A percentile compares a stretch with the other conserved stretches of the same genome.
Evolutionary conservation across 306 rosid genomes (phyloP).

Genomic region (Sophora flavescens): DNA sequence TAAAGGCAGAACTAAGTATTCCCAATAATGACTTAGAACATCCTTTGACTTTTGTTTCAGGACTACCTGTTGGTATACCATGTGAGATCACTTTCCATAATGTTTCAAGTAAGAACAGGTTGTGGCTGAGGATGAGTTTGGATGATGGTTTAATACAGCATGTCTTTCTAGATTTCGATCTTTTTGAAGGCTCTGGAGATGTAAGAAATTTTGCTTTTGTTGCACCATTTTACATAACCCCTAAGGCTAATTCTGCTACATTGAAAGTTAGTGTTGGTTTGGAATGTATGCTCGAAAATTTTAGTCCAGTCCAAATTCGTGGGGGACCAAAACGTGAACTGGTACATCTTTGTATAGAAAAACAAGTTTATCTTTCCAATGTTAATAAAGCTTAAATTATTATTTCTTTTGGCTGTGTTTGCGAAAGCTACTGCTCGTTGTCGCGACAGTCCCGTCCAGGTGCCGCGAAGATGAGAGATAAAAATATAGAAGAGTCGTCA

Average conservation of each 20-base stretch:
- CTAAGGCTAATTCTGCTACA: constrained; percentile 56
- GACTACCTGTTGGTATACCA: constrained; percentile 72
- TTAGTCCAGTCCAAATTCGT: constrained; percentile 36
- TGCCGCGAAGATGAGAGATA: too few relatives aligned
- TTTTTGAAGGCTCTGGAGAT: constrained; percentile 53
- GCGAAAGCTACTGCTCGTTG: too few relatives aligned
- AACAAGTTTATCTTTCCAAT: constrained; percentile 64
- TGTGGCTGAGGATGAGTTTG: constrained; percentile 72
- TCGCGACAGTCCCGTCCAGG: too few relatives aligned
- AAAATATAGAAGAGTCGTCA: too few relatives aligned
- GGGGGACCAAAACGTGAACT: constrained; percentile 79
- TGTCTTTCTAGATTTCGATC: constrained; percentile 64
- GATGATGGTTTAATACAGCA: constrained; percentile 60
- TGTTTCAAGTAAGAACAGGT: constrained; percentile 49
- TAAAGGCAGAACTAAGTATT: constrained; percentile 64
- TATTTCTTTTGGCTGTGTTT: not conserved
- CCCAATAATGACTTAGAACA: constrained; percentile 58
- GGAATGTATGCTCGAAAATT: constrained; percentile 66
- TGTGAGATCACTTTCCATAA: constrained; percentile 77
- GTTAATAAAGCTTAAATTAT: constrained; percentile 32
- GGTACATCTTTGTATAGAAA: constrained; percentile 65
- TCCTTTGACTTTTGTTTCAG: constrained; percentile 69
- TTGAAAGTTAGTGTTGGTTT: constrained; percentile 60
- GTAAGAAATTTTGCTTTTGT: constrained; percentile 50
- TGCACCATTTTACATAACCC: constrained; percentile 73